These are phyloP conservation scores for Ophiostoma ips DNA, from an alignment of 2,329 filamentous ascomycete genomes.

Conservation along the genomic window DNA sequence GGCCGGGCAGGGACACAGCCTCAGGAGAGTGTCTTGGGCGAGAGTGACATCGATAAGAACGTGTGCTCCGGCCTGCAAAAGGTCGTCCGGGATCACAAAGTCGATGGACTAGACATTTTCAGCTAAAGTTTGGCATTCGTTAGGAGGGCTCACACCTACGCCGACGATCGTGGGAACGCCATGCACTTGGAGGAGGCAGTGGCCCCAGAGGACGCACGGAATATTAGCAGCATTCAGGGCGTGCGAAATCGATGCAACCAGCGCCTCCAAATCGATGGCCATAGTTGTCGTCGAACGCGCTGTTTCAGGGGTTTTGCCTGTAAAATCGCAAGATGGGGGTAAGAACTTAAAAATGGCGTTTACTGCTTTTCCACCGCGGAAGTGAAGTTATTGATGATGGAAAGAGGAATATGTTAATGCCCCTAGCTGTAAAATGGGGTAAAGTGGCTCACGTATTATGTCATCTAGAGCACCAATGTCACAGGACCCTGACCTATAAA, in stretches of 20 bases:
- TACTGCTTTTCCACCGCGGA: background rate
- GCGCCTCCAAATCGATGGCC: background rate
- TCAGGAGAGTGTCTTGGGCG: background rate
- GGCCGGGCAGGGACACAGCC: background rate
- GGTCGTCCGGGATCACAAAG: constrained; percentile 5
- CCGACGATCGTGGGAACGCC: constrained; percentile 4
- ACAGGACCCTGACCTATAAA: too few relatives aligned
- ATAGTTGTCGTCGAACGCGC: background rate
- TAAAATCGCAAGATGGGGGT: background rate
- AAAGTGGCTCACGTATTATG: too few relatives aligned
- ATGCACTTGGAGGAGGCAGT: constrained; percentile 4
- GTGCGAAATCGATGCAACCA: constrained; percentile 1
- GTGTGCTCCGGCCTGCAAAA: background rate
- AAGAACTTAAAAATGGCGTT: background rate
- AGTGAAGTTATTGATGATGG: background rate
- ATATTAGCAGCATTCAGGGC: constrained; percentile 1
- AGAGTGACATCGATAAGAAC: background rate
- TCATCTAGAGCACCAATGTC: too few relatives aligned
- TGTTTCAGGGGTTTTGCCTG: background rate
- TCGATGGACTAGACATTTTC: constrained; percentile 4
- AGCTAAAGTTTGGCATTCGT: background rate
- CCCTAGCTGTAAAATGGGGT: too few relatives aligned
- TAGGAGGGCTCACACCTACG: background rate
- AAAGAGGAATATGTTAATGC: too few relatives aligned
- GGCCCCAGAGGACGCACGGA: constrained; percentile 7